These are phyloP conservation scores for Candida koratica DNA, from an alignment of 805 yeast genomes.

Conservation along the genomic window DNA sequence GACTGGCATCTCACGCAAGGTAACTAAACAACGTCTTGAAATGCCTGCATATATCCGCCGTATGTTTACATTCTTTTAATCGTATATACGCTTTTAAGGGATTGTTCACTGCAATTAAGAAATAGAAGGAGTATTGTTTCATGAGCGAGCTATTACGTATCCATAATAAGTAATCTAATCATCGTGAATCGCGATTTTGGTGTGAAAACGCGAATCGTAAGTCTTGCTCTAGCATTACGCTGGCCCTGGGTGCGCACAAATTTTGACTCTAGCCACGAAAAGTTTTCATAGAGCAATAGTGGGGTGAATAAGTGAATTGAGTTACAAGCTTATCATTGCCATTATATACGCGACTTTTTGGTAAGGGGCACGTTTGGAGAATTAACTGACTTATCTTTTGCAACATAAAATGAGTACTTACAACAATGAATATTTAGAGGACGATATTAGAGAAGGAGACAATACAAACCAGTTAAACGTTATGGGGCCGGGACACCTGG, in stretches of 20 bases:
- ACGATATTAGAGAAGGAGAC: slow-evolving; percentile 9
- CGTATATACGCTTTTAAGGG: slow-evolving; percentile 5
- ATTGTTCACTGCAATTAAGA: too few species aligned
- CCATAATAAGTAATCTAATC: slow-evolving; percentile 1
- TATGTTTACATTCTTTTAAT: slow-evolving; percentile 2
- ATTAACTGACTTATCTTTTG: too few species aligned
- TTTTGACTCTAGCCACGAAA: slow-evolving; percentile 1
- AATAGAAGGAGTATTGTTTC: slow-evolving; percentile 5
- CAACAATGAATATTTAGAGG: slow-evolving; percentile 14
- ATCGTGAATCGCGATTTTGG: slow-evolving; percentile 9
- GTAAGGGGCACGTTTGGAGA: too few species aligned
- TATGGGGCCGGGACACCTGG: slow-evolving; percentile 19
- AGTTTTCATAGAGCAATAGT: not conserved
- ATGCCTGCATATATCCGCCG: not conserved
- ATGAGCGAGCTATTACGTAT: slow-evolving; percentile 1
- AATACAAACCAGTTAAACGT: slow-evolving; percentile 2
- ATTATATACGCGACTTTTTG: too few species aligned
- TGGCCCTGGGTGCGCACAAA: slow-evolving; percentile 3
- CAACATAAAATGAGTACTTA: slow-evolving; percentile 13
- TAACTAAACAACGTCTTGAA: too few species aligned
- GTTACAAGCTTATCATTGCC: not conserved
- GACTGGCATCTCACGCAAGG: too few species aligned
- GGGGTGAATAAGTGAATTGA: not conserved
- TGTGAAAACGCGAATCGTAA: not conserved
- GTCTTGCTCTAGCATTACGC: too few species aligned